Evolutionary conservation across 1,284 basidiomycete genomes (phyloP), one percentile per base, ranked within the genome.

Genomic region (Agaricales sp.): DNA sequence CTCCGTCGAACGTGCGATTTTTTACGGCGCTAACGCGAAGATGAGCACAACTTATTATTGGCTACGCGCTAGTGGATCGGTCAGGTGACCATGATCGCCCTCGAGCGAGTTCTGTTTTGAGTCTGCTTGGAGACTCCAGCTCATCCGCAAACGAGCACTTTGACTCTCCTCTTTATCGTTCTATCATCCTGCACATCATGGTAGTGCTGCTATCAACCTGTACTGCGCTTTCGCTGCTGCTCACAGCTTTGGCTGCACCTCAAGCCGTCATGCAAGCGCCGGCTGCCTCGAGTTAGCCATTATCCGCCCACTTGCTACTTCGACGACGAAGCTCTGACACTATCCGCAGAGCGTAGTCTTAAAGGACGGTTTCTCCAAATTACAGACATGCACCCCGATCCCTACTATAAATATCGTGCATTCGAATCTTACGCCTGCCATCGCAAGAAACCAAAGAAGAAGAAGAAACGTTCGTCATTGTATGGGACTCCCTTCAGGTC

Each of bases 311-410:
- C 8, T 41, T 18, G 4, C 13, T 16, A 4, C n/a, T n/a, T 11
- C 39, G 4, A 41, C 21, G 46, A 19, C 13, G 23, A 4, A 18
- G 13, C 6, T 8, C 24, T 45, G 44, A 26, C 21, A 14, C 12
- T 26, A 8, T 18, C 6, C 16, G 21, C 13, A 45, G 21, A 45
- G 13, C 24, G 21, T 20, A 26, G 20, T n/a, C n/a, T 47, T 12
- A 47, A 37, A 26, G 87, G 87, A 2, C 76, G 85, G 37, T 90
- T 90, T 63, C 63, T 91, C 18, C 77, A 80, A 57, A 79, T 91
- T 55, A 89, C 87, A 38, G 88, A 92, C 63, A 77, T 91, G 54
- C 88, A 92, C 60, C 85, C 87, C 21, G 88, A 91, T 65, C 74
- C 77, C 22, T 67, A 76, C 61, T 87, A 86, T 59, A 58, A 58